These are phyloP conservation scores for Theileria annulata DNA, from an alignment of 169 alveolate species.

Conservation along the genomic window DNA sequence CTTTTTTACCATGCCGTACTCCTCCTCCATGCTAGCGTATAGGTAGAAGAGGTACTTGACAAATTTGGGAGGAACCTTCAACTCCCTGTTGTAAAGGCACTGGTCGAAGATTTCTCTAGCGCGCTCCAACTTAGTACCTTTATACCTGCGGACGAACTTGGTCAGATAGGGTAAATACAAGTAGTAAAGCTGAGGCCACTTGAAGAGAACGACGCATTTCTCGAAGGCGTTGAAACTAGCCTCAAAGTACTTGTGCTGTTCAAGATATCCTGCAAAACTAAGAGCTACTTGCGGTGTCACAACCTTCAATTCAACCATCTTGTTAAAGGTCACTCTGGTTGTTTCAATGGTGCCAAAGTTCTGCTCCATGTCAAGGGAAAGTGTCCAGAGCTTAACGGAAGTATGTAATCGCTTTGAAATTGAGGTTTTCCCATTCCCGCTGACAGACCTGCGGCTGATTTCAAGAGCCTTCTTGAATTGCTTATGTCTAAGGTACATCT, in stretches of 20 bases:
- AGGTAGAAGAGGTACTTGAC: conserved; percentile 66
- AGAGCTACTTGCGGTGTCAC: conserved; percentile 75
- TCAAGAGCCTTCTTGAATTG: conserved; percentile 57
- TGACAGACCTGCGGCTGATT: conserved; percentile 43
- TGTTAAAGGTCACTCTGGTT: conserved; percentile 68
- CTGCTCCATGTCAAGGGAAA: conserved; percentile 72
- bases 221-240: conserved; percentile 91
- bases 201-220: conserved; percentile 85
- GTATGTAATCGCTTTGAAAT: conserved; percentile 32
- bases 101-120: conserved; percentile 90
- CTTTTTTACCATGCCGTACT: conserved; percentile 88
- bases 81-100: conserved; percentile 64
- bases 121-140: conserved; percentile 88
- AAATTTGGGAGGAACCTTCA: conserved; percentile 81
- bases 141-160: conserved; percentile 84
- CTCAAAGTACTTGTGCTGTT: conserved; percentile 82
- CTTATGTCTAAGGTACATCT: conserved; percentile 64
- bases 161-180: conserved; percentile 87
- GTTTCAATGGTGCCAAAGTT: conserved; percentile 76
- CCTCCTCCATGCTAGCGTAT: conserved; percentile 91
- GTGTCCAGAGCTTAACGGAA: conserved; percentile 66
- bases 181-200: conserved; percentile 91
- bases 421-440: conserved; percentile 27
- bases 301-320: conserved; percentile 73
- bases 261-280: conserved; percentile 72